Conservation (phyloP, 192 early-diverging fungal species). For the Backusella morwellensis region DNA sequence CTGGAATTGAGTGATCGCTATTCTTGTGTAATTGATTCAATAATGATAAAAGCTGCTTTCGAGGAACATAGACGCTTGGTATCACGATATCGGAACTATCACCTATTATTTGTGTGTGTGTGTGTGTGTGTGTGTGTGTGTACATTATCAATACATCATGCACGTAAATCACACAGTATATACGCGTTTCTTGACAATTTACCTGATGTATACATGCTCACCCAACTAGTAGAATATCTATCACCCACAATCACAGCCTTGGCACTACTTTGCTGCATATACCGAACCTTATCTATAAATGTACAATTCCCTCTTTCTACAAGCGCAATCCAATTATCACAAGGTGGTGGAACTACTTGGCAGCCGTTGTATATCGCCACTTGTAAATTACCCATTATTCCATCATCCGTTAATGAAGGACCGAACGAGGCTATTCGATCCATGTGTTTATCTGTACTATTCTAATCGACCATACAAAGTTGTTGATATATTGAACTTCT, state of each 20-base stretch:
- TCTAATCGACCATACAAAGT: slow-evolving; percentile 21
- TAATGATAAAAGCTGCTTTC: slow-evolving; percentile 63
- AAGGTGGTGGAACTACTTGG: slow-evolving; percentile 30
- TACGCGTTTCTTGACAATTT: slow-evolving; percentile 5
- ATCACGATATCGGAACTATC: slow-evolving; percentile 83
- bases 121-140: not conserved
- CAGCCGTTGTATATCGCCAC: slow-evolving; percentile 57
- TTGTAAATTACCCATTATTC: slow-evolving; percentile 57
- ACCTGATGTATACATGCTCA: slow-evolving; percentile 83
- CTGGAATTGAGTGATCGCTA: slow-evolving; percentile 14
- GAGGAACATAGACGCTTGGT: slow-evolving; percentile 86
- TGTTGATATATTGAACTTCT: no score
- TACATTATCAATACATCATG: not conserved
- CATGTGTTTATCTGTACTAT: slow-evolving; percentile 49
- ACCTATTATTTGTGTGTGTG: slow-evolving; percentile 38
- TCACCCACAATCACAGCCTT: slow-evolving; percentile 88
- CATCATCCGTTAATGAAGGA: slow-evolving; percentile 67
- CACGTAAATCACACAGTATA: not conserved
- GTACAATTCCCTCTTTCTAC: slow-evolving; percentile 86
- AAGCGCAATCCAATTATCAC: slow-evolving; percentile 69
- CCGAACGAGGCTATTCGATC: slow-evolving; percentile 85
- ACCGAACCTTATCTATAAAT: slow-evolving; percentile 87
- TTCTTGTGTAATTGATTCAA: slow-evolving; percentile 24
- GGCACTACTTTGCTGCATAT: slow-evolving; percentile 83
- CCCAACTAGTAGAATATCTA: slow-evolving; percentile 59